Percentiles rank a stretch among this genome's conserved stretches.
Evolutionary conservation across 331 rosid genomes (phyloP).

Genomic region (Spiraea crenata): DNA sequence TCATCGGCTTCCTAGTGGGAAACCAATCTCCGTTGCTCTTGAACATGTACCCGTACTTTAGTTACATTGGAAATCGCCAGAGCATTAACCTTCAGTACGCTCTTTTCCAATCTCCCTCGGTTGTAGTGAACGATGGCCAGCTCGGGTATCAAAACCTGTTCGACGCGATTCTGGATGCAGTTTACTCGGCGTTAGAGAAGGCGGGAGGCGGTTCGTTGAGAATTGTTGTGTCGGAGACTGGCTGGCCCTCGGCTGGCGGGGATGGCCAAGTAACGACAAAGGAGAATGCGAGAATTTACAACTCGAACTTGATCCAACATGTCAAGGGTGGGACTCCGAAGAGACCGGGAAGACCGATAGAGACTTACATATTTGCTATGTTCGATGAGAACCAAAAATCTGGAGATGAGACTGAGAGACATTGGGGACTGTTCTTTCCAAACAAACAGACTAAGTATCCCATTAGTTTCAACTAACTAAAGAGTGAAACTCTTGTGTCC

Average conservation of each 20-base stretch:
- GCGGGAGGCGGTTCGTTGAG: not conserved
- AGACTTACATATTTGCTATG: not conserved
- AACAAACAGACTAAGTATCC: not conserved
- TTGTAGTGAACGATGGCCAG: not conserved
- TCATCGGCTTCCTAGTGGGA: not conserved
- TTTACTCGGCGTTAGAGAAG: slow-evolving; percentile 19
- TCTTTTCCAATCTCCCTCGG: not conserved
- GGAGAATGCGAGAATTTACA: slow-evolving; percentile 17
- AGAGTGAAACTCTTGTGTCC: too few relatives aligned
- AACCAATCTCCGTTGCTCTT: slow-evolving; percentile 1
- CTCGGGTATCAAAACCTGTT: not conserved
- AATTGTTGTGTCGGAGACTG: slow-evolving; percentile 30
- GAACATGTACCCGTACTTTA: not conserved
- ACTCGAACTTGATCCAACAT: slow-evolving; percentile 11
- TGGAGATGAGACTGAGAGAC: not conserved
- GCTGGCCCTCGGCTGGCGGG: slow-evolving; percentile 22
- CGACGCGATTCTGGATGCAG: slow-evolving; percentile 19
- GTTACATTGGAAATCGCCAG: not conserved
- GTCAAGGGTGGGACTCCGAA: not conserved
- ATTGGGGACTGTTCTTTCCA: not conserved
- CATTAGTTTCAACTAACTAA: not conserved
- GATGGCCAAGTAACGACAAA: slow-evolving; percentile 5
- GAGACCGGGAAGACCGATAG: not conserved
- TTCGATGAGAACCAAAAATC: not conserved
- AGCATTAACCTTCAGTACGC: not conserved